Evolutionary conservation across 2,329 filamentous ascomycete species (phyloP), one percentile per base, ranked within the genome.

Genomic region (Trichoderma guizhouense): DNA sequence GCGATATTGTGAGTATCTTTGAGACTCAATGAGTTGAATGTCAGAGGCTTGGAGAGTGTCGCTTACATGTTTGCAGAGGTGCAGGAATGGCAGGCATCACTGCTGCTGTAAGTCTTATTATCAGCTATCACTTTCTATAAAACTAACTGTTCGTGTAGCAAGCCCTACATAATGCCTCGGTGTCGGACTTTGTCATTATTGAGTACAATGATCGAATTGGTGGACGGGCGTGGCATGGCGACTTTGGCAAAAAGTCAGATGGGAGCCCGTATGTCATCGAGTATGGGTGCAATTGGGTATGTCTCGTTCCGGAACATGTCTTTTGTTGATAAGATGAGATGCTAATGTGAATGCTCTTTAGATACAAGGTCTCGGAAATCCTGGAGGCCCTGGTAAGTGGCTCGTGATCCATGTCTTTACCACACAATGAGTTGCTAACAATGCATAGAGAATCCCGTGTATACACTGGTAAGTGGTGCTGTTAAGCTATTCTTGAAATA

Each of bases 261-360:
- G 88, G 88, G 0, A 81, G 84, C 0, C 85, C 87, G 0, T 90
- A 89, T 72, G 84, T 82, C 0, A 83, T 93, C 11, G 91, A 92
- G 77, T 80, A 91, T 0, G 91, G 91, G 3, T 90, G 91, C 7
- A 93, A 92, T 73, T 93, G 91, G 91, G 78, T 85, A 72, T 63
- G 47, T 34, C 1, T 24, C 14, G 14, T 14, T n/a, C 26, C 7
- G 0, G 77, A 81, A 6, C 75, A 73, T 0, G 69, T 74, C 8
- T 71, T 71, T n/a, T 8, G 15, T 32, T 64, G 73, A 74, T 36
- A 12, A 65, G 72, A 78, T 0, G 78, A 78, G 5, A 74, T 61
- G 26, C 26, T 69, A 7, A 69, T 53, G 26, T 30, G 6, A 57
- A 30, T 7, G 7, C n/a, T 21, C 26, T 26, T 3, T 58, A 76